Conservation (phyloP, 179 eudicot genomes). For the Silene coronaria region DNA sequence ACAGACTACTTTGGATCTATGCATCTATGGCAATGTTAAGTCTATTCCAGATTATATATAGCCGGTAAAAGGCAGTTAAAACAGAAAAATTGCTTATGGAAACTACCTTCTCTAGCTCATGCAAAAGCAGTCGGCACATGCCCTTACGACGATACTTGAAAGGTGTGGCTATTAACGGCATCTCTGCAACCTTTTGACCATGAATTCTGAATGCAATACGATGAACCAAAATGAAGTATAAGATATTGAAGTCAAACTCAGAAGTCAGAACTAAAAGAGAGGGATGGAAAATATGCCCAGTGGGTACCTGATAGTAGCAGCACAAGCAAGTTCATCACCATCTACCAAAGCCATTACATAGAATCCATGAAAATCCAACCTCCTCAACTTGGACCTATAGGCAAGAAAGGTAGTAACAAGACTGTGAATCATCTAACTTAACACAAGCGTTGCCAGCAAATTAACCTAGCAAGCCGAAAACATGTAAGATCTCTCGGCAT, state of each 20-base stretch:
- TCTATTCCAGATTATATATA: neutral
- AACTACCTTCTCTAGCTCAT: slow-evolving; percentile 46
- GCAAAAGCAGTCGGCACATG: slow-evolving; percentile 45
- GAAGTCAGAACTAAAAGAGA: neutral
- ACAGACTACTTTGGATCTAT: neutral
- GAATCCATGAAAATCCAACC: slow-evolving; percentile 52
- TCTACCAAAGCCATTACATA: slow-evolving; percentile 38
- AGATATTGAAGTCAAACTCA: neutral
- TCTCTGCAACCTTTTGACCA: slow-evolving; percentile 46
- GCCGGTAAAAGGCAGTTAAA: neutral
- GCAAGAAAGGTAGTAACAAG: slow-evolving; percentile 2
- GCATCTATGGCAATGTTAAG: neutral
- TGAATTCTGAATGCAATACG: slow-evolving; percentile 32
- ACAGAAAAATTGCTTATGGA: neutral
- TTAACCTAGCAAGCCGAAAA: neutral
- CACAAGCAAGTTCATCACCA: slow-evolving; percentile 37
- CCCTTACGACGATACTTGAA: slow-evolving; percentile 47
- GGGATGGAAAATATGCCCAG: no score
- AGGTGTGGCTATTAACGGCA: slow-evolving; percentile 47
- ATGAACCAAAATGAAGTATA: slow-evolving; percentile 9
- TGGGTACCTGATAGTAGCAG: slow-evolving; percentile 51
- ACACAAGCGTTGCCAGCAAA: neutral
- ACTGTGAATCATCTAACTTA: neutral
- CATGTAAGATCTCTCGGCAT: no score
- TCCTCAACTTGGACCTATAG: slow-evolving; percentile 38